These are phyloP conservation scores for Didymella arachidicola DNA, from an alignment of 2,329 filamentous ascomycete species.

Conservation along the genomic window DNA sequence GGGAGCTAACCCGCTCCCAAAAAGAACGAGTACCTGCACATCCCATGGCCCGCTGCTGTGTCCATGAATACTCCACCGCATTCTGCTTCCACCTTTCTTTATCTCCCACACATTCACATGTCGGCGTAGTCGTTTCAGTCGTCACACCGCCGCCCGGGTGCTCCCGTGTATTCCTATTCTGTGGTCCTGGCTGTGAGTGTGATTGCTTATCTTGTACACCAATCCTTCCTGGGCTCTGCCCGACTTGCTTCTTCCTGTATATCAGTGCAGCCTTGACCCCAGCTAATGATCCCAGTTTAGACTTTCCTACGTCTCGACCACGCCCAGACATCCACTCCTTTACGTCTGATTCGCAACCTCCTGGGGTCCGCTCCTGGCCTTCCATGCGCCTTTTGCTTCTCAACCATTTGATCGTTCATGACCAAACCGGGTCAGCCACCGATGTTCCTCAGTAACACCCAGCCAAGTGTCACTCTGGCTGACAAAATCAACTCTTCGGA, in stretches of 20 bases:
- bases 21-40: conserved; percentile 46
- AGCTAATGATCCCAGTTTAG: conserved; percentile 33
- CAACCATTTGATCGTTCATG: conserved; percentile 34
- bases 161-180: conserved; percentile 40
- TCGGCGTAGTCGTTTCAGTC: conserved; percentile 31
- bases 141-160: conserved; percentile 41
- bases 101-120: conserved; percentile 36
- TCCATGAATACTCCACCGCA: conserved; percentile 21
- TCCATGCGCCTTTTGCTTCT: conserved; percentile 44
- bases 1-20: conserved; percentile 45
- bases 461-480: conserved; percentile 40
- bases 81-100: conserved; percentile 28
- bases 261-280: conserved; percentile 35
- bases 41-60: conserved; percentile 31
- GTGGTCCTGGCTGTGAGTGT: conserved; percentile 34
- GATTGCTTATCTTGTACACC: conserved; percentile 46
- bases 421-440: conserved; percentile 42
- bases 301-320: conserved; percentile 22
- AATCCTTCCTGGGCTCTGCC: conserved; percentile 31
- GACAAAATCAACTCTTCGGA: conserved; percentile 37
- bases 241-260: conserved; percentile 40
- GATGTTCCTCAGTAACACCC: conserved; percentile 49
- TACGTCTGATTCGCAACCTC: conserved; percentile 12
- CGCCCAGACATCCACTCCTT: conserved; percentile 21
- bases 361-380: conserved; percentile 28